Evolutionary conservation across 2,329 filamentous ascomycete species (phyloP), one percentile per base, ranked within the genome.

Genomic region (Beauveria caledonica): DNA sequence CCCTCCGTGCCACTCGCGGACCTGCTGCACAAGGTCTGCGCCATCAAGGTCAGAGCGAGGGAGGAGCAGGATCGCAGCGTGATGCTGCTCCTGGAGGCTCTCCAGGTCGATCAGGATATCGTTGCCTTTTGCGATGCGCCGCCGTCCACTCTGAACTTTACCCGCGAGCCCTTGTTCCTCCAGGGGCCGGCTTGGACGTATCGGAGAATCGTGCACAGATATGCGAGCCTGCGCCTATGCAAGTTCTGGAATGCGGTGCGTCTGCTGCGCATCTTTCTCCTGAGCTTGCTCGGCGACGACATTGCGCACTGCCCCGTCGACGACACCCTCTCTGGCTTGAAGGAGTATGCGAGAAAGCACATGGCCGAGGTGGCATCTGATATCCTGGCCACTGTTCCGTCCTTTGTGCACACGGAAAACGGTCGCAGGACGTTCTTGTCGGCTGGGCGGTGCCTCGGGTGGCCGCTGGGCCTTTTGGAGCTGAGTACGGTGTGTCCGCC

Each of bases 161-260:
- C 8, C 5, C 45, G 33, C 3, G 33, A 58, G 33, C 45, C 49
- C 27, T 29, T n/a, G n/a, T n/a, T 40, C 4, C 25, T 15, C 9
- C 15, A 29, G 5, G 58, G 51, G 13, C 50, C 61, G 2, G 59
- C 51, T 4, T 64, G 65, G 64, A 62, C 63, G 2, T 68, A 64
- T 46, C 55, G 51, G 15, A 45, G 56, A 2, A 59, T 61, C 17
- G 63, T 65, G 5, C 63, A 66, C 19, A 59, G 48, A 3, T 69
- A 70, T 39, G 63, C 66, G 6, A 64, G 29, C 3, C 55, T 62
- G 5, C 61, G 62, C n/a, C 51, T 65, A 11, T 62, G 65, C 10
- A 68, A 67, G 33, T 55, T 66, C n/a, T 68, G 66, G 67, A 69
- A 66, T 46, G 64, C 67, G 0, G 36, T 68, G 9, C 66, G 67